These are phyloP conservation scores for Metschnikowia arizonensis DNA, from an alignment of 805 yeast species.

Conservation along the genomic window DNA sequence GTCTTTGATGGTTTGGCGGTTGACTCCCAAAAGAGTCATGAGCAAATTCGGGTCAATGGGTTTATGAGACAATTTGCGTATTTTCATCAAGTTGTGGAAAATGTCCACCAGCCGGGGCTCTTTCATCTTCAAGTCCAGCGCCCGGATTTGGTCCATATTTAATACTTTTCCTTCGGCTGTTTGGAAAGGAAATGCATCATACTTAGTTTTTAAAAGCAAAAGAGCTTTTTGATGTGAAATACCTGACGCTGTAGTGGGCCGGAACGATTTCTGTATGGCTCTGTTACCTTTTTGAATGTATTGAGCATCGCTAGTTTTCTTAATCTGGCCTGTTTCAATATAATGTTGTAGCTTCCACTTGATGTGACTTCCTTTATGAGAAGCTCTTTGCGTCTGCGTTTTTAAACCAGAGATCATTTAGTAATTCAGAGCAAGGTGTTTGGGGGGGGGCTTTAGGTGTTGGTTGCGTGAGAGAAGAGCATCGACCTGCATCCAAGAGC, in stretches of 20 bases:
- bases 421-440: too few species aligned
- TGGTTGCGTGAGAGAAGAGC: neutral
- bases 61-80: slow-evolving; percentile 21
- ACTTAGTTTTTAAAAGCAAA: slow-evolving; percentile 27
- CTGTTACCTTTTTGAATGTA: slow-evolving; percentile 9
- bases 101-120: slow-evolving; percentile 22
- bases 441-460: too few species aligned
- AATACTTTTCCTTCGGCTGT: slow-evolving; percentile 24
- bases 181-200: slow-evolving; percentile 25
- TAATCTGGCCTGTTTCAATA: slow-evolving; percentile 27
- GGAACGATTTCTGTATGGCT: slow-evolving; percentile 6
- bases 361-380: slow-evolving; percentile 5
- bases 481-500: slow-evolving; percentile 1
- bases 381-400: neutral
- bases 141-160: slow-evolving; percentile 21
- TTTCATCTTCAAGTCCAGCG: slow-evolving; percentile 23
- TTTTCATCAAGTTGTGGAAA: slow-evolving; percentile 28
- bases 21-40: slow-evolving; percentile 55
- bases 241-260: neutral
- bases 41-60: slow-evolving; percentile 44
- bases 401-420: neutral
- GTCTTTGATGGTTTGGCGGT: slow-evolving; percentile 54
- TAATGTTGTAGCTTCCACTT: slow-evolving; percentile 26
- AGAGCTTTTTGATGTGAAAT: slow-evolving; percentile 23
- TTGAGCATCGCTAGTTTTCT: slow-evolving; percentile 18